Evolutionary conservation across 768 basidiomycete genomes (phyloP).

Genomic region (Russula griseocarnosa): DNA sequence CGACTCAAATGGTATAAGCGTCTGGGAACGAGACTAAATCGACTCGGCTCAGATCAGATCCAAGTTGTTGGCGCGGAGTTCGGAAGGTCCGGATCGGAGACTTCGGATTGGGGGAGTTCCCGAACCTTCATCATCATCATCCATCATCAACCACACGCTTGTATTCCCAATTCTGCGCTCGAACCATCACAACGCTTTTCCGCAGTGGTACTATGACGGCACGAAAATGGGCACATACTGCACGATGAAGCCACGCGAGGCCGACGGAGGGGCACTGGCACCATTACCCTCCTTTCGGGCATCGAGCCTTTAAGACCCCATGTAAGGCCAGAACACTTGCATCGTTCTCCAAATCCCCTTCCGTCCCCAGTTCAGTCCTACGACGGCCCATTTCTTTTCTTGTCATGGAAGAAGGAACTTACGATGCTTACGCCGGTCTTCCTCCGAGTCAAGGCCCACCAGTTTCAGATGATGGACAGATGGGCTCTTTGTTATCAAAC

Average conservation of each 20-base stretch:
- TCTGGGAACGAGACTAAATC: no score
- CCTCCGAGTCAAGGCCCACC: not conserved
- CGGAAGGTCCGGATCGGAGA: no score
- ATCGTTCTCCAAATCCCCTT: no score
- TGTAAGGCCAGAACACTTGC: not conserved
- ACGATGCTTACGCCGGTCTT: not conserved
- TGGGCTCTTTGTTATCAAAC: not conserved
- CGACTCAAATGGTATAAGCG: no score
- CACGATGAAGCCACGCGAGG: not conserved
- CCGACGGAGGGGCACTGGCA: not conserved
- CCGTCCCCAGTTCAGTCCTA: no score
- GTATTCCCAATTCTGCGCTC: not conserved
- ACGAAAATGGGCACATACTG: no score
- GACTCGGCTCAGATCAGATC: no score
- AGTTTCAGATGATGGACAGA: not conserved
- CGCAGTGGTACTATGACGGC: no score
- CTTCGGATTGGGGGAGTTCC: no score
- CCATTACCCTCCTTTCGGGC: not conserved
- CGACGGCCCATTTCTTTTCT: not conserved
- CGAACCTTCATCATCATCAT: no score
- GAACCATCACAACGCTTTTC: not conserved
- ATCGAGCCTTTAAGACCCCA: not conserved
- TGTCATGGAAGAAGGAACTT: not conserved
- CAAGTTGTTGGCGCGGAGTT: no score
- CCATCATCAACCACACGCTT: not conserved